Base-by-base conservation (phyloP, 2,329 filamentous ascomycete species). In the Aspergillus sp. region DNA sequence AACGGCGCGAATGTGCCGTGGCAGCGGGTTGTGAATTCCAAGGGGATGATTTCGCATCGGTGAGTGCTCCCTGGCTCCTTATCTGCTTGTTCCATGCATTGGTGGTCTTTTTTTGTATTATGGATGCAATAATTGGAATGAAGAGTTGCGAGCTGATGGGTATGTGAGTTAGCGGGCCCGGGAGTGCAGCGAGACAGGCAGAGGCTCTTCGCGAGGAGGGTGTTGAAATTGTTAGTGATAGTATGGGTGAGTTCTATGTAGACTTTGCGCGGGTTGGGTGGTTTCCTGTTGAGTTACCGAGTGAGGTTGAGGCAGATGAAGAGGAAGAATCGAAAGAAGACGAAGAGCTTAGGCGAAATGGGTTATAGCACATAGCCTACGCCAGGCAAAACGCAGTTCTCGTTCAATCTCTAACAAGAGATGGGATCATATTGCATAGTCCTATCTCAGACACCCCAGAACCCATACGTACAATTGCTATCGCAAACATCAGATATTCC, bases 1-100 rank as follows among this genome's bases (percentile, higher is more conserved):
- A 88, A 96, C 73, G 80, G 83, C 58, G 80, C 79, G 22, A 97
- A 89, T 63, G 93, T 98, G 3, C 93, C 93, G 0, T 98, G 93
- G 93, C 93, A 98, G 79, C 82, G 95, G 57, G 90, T 98, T 59
- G 89, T 98, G 71, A 96, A 93, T 73, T 79, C 90, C 13, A 93
- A 90, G 75, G 93, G 93, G 20, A 80, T 86, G 58, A 96, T 98
- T 64, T 96, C 92, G 45, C 89, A 89, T 7, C 85, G 93, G 91
- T 93, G 69, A 64, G 78, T 57, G 13, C 34, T n/a, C 15, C 3
- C 17, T 46, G 15, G 41, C 22, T 56, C 13, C 15, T 37, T 37
- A 37, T 37, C 4, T 15, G n/a, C 15, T 37, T n/a, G 13, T 41
- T 15, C 50, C n/a, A 3, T 19, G 11, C 17, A 3, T 5, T 20